Evolutionary conservation across 1,139 yeast genomes (phyloP), one percentile per base, ranked within the genome.

Genomic region (Scheffersomyces insectosa): DNA sequence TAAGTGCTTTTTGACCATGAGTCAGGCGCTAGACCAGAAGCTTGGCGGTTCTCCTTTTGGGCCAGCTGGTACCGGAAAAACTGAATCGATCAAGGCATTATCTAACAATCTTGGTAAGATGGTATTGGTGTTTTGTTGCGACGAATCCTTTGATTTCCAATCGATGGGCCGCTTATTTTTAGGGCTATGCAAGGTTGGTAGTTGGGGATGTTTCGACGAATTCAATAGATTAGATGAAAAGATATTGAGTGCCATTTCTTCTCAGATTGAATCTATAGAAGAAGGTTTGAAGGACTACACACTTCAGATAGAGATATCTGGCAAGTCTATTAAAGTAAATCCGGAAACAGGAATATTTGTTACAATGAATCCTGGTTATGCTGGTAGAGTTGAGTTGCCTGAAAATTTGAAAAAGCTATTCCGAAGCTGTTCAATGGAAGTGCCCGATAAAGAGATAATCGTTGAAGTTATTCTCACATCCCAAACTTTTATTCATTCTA

Each of bases 21-120:
- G 88, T 0, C 88, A 85, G 49, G 95, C 97, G 0, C 62, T 90
- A 25, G 77, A 79, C 31, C 89, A 83, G 52, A 77, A 77, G 34
- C 68, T 83, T 11, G 98, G 98, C n/a, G 96, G 96, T 0, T 85
- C 96, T 1, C 88, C 96, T 1, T 83, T 85, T 64, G 99, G 99
- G 0, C 98, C 99, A 1, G 97, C 99, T 3, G 99, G 98, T 39
- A 93, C 98, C 0, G 99, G 98, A 53, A 91, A 93, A 60, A 93
- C 99, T 0, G 99, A 93, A 59, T 78, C 96, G 0, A 77, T 91
- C 16, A 93, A 93, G 59, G 88, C 96, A 0, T 70, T 91, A 28
- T 97, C 96, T 1, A 82, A 82, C 38, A 82, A 80, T 37, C 66
- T 93, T 10, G 99, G 98, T 8, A 77, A 82, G 48, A 80, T 83